These are phyloP conservation scores for Arachnomyces sp. DNA, from an alignment of 2,329 filamentous ascomycete species.

Conservation along the genomic window DNA sequence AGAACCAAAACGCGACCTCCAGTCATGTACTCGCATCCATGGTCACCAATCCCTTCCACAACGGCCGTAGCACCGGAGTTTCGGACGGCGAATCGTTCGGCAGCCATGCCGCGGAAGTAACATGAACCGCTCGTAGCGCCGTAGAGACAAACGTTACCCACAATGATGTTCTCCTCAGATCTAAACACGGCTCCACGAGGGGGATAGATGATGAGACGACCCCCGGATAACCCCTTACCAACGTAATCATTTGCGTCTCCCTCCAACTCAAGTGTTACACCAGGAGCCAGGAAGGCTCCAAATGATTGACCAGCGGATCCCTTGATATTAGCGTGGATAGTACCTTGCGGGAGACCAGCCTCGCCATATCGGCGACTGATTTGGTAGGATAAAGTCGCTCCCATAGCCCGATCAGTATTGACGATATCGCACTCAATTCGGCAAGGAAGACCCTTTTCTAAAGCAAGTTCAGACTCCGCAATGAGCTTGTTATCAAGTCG, in stretches of 20 bases:
- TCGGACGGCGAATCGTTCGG: slow-evolving; percentile 90
- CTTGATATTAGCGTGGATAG: slow-evolving; percentile 92
- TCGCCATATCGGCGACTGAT: slow-evolving; percentile 90
- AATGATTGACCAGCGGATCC: slow-evolving; percentile 95
- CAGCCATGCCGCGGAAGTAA: slow-evolving; percentile 95
- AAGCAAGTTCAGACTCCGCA: slow-evolving; percentile 83
- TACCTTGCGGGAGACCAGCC: slow-evolving; percentile 80
- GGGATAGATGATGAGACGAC: slow-evolving; percentile 86
- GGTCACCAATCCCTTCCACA: slow-evolving; percentile 91
- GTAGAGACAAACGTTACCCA: slow-evolving; percentile 92
- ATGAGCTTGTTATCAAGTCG: slow-evolving; percentile 96
- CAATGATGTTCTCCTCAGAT: slow-evolving; percentile 88
- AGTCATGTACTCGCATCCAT: slow-evolving; percentile 98
- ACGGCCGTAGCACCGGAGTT: slow-evolving; percentile 96
- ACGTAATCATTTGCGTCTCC: slow-evolving; percentile 96
- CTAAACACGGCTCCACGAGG: slow-evolving; percentile 86
- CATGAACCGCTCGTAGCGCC: slow-evolving; percentile 83
- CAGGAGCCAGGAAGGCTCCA: slow-evolving; percentile 84
- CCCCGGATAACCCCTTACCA: slow-evolving; percentile 89
- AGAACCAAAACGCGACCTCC: slow-evolving; percentile 83
- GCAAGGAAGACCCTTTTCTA: slow-evolving; percentile 88
- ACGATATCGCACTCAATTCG: slow-evolving; percentile 93
- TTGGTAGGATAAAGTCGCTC: slow-evolving; percentile 90
- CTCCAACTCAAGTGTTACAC: slow-evolving; percentile 89
- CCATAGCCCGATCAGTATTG: slow-evolving; percentile 91